Evolutionary conservation across 805 yeast species (phyloP).

Genomic region (Kuraishia ogatae): DNA sequence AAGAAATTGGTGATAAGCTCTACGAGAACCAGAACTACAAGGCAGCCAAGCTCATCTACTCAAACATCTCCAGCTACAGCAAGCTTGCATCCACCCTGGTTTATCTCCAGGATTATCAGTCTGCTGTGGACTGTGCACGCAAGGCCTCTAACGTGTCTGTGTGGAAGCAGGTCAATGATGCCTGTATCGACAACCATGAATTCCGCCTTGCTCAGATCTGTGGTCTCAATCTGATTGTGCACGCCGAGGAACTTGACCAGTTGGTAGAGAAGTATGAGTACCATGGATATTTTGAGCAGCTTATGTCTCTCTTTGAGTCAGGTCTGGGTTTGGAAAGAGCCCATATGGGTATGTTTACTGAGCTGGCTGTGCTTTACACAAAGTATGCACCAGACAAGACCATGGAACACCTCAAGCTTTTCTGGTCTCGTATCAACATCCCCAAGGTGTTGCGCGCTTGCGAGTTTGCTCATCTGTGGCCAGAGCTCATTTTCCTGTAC

Average conservation of each 20-base stretch:
- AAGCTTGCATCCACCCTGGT: constrained; percentile 96
- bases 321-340: constrained; percentile 97
- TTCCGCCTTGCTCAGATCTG: constrained; percentile 97
- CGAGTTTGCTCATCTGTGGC: constrained; percentile 92
- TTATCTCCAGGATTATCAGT: constrained; percentile 83
- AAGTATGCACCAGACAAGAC: constrained; percentile 86
- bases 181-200: constrained; percentile 91
- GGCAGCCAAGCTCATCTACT: constrained; percentile 85
- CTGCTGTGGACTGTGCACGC: constrained; percentile 98
- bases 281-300: constrained; percentile 86
- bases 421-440: constrained; percentile 97
- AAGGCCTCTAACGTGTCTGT: constrained; percentile 90
- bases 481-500: constrained; percentile 90
- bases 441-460: constrained; percentile 95
- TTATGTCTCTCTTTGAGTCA: constrained; percentile 87
- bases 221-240: constrained; percentile 93
- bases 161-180: constrained; percentile 96
- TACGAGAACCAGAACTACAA: constrained; percentile 75
- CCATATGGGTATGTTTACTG: constrained; percentile 99
- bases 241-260: constrained; percentile 94
- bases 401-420: constrained; percentile 92
- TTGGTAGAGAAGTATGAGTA: constrained; percentile 80
- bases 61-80: constrained; percentile 86
- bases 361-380: constrained; percentile 82
- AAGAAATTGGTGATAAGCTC: constrained; percentile 85